Evolutionary conservation across 2,329 filamentous ascomycete species (phyloP).

Genomic region (Hypomyces rosellus): DNA sequence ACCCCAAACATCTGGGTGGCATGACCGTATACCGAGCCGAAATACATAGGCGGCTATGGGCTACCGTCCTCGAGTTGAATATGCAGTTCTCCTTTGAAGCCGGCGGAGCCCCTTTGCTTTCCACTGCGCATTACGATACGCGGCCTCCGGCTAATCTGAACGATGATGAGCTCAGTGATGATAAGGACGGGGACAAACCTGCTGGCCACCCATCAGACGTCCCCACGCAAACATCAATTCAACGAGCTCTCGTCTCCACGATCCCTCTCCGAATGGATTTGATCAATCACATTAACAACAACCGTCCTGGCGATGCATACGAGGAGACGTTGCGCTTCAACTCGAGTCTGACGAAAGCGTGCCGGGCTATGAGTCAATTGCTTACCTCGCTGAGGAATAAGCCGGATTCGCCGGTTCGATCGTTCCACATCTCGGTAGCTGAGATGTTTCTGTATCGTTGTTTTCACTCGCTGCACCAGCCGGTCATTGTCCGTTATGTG

Average conservation of each 20-base stretch:
- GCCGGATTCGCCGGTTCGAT: conserved; percentile 19
- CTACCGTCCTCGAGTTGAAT: conserved; percentile 49
- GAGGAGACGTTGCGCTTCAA: conserved; percentile 42
- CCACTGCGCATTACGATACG: conserved; percentile 43
- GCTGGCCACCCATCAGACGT: conserved; percentile 9
- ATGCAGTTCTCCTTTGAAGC: conserved; percentile 45
- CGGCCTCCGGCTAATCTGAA: conserved; percentile 44
- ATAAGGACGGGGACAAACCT: conserved; percentile 20
- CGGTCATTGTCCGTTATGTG: conserved; percentile 38
- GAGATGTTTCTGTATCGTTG: conserved; percentile 41
- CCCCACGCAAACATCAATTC: conserved; percentile 42
- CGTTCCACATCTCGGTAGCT: conserved; percentile 37
- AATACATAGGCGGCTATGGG: conserved; percentile 51
- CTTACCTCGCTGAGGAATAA: conserved; percentile 31
- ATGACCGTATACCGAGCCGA: conserved; percentile 45
- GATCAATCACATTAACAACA: conserved; percentile 41
- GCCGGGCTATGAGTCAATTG: conserved; percentile 25
- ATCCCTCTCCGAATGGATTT: conserved; percentile 38
- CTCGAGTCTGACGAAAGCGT: conserved; percentile 36
- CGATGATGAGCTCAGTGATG: conserved; percentile 43
- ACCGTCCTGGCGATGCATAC: conserved; percentile 37
- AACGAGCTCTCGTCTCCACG: conserved; percentile 39
- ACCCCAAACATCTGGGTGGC: conserved; percentile 43
- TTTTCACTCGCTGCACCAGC: conserved; percentile 49
- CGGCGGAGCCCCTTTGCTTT: conserved; percentile 44